Base-by-base conservation (phyloP, 116 monocot genomes). In the Dioscorea cayenensis region DNA sequence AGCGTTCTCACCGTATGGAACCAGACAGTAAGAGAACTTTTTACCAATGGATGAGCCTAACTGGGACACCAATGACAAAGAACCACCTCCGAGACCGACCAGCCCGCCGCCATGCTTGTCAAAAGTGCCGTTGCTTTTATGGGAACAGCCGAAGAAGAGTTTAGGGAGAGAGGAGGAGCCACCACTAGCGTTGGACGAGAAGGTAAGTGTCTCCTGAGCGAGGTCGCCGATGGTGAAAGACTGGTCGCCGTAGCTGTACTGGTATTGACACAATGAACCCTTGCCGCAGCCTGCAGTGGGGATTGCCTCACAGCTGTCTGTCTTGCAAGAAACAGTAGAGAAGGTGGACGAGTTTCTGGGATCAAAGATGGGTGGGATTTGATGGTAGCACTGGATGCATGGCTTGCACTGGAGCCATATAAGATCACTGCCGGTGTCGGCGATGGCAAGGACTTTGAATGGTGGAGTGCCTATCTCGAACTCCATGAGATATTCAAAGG, bases 341-440 rank as follows among this genome's bases (percentile, higher is more conserved):
- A 83, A 92, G n/a, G 81, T 81, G 18, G 79, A 63, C 13, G 92
- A 92, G 0, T 8, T 49, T 0, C 11, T 6, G 23, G 89, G 79
- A 52, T 92, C 73, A 51, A 88, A 92, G 27, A 88, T 62, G 5
- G 82, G 84, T 2, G 21, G 14, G 2, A 14, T 21, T 23, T 92
- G 89, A 17, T 51, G 27, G 67, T 84, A 85, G 66, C 88, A 82
- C 0, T 23, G 0, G 4, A 18, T 1, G 77, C 88, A 92, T 0
- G 88, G 92, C 18, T 63, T 67, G 83, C 91, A 91, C 32, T 91
- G 78, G 6, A 76, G 36, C 81, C 89, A 92, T 5, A 64, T 77
- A 27, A 86, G 78, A 65, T 86, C 88, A 65, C 88, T 88, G 22
- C 88, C 92, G 18, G 92, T 86, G 80, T 92, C 84, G 49, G 72